Conservation (phyloP, 2,329 filamentous ascomycete genomes). For the Diaporthe citrichinensis region DNA sequence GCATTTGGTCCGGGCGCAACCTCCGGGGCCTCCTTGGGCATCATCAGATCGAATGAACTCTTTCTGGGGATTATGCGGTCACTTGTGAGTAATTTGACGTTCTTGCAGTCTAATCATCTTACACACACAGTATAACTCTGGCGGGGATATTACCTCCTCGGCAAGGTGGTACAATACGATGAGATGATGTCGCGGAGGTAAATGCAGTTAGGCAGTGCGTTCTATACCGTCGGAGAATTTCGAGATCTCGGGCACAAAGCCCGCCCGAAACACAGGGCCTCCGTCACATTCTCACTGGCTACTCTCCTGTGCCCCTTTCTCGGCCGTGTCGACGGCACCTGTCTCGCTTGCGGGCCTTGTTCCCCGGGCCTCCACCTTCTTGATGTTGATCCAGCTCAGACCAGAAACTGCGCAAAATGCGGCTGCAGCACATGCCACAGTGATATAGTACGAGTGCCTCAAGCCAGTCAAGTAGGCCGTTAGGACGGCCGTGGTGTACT, state of each 20-base stretch:
- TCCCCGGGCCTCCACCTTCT: constrained; percentile 51
- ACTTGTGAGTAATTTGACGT: not conserved
- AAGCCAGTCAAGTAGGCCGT: constrained; percentile 65
- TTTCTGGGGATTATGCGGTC: not conserved
- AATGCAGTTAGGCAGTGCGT: no score
- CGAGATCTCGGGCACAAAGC: not conserved
- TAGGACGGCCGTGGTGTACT: constrained; percentile 59
- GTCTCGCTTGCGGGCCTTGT: constrained; percentile 25
- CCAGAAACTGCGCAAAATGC: constrained; percentile 61
- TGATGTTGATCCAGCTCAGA: constrained; percentile 68
- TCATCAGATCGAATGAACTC: not conserved
- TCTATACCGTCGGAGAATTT: not conserved
- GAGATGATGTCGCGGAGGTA: not conserved
- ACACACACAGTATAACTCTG: no score
- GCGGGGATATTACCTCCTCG: not conserved
- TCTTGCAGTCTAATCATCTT: not conserved
- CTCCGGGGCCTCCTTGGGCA: not conserved
- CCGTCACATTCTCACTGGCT: not conserved
- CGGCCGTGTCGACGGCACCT: constrained; percentile 1
- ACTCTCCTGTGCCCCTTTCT: not conserved
- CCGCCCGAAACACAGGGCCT: not conserved
- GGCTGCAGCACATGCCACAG: constrained; percentile 60
- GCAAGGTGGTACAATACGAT: not conserved
- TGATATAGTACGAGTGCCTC: constrained; percentile 66
- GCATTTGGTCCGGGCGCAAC: constrained; percentile 1